A percentile compares a stretch with the other conserved stretches of the same genome.
phyloP scores from a whole-genome alignment of 2,329 filamentous ascomycete genomes.

The Albophoma yamanashiensis region DNA sequence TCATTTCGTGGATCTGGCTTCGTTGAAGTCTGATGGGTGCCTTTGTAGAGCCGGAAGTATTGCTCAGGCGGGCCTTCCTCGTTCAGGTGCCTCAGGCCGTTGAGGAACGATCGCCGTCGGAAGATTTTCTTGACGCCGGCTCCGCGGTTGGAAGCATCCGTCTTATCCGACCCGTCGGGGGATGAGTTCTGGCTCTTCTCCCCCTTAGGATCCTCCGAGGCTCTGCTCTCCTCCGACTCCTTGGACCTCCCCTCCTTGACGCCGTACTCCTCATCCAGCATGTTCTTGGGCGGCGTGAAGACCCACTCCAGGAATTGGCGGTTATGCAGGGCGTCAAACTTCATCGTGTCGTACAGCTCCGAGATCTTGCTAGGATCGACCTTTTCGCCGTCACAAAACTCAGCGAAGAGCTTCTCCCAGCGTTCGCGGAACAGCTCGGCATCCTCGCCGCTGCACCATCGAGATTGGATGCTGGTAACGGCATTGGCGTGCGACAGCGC shows the following conservation, averaged over 20 bases:
- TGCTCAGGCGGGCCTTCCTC: constrained; percentile 52
- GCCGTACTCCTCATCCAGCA: constrained; percentile 61
- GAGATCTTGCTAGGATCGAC: constrained; percentile 98
- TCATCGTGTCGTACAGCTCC: constrained; percentile 98
- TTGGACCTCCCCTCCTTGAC: constrained; percentile 30
- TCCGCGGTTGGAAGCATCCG: constrained; percentile 25
- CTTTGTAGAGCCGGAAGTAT: constrained; percentile 87
- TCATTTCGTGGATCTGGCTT: constrained; percentile 79
- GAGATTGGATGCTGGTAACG: constrained; percentile 64
- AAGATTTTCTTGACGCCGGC: constrained; percentile 38
- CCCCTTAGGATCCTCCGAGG: constrained; percentile 24
- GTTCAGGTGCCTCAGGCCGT: constrained; percentile 33
- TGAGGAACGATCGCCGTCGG: constrained; percentile 49
- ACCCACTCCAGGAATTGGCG: constrained; percentile 95
- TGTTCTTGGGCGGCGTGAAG: constrained; percentile 74
- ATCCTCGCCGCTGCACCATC: constrained; percentile 96
- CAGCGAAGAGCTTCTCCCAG: constrained; percentile 96
- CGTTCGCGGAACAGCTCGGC: constrained; percentile 89
- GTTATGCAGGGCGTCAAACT: constrained; percentile 96
- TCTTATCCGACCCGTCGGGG: constrained; percentile 26
- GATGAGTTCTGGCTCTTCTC: constrained; percentile 17
- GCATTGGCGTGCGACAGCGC: constrained; percentile 51
- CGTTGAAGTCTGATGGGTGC: constrained; percentile 53
- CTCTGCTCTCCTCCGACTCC: constrained; percentile 28
- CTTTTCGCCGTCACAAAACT: constrained; percentile 95